Conservation (phyloP, 2,329 filamentous ascomycete genomes). For the Fusarium pilosicola region DNA sequence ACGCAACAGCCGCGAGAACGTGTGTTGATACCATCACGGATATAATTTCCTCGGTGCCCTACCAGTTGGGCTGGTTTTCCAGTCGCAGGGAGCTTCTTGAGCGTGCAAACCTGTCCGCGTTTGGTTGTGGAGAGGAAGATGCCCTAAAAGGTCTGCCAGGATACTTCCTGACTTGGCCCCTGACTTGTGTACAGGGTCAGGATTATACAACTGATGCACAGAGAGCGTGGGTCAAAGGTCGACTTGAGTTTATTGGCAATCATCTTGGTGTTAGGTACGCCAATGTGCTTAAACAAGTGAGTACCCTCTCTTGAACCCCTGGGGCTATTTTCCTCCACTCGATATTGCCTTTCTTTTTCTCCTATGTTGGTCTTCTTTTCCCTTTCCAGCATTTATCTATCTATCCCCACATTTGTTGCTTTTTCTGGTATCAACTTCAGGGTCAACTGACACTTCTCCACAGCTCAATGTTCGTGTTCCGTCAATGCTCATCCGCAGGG, state of each 20-base stretch:
- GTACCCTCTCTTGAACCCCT: conserved; percentile 21
- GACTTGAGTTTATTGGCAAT: conserved; percentile 64
- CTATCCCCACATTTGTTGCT: conserved; percentile 1
- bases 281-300: conserved; percentile 63
- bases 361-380: neutral
- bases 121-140: conserved; percentile 61
- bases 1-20: conserved; percentile 62
- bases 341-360: neutral
- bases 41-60: conserved; percentile 70
- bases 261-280: conserved; percentile 69
- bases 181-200: conserved; percentile 63
- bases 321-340: neutral
- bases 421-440: conserved; percentile 25
- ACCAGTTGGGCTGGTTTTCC: conserved; percentile 68
- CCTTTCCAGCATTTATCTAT: neutral
- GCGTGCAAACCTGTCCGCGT: conserved; percentile 55
- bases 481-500: conserved; percentile 69
- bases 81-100: conserved; percentile 55
- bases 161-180: conserved; percentile 69
- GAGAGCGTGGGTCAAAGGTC: conserved; percentile 63
- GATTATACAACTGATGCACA: conserved; percentile 70
- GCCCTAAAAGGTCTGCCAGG: conserved; percentile 65
- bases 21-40: conserved; percentile 66
- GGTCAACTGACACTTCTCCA: conserved; percentile 14
- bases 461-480: conserved; percentile 68